A percentile compares a stretch with the other conserved stretches of the same genome.
phyloP scores from a whole-genome alignment of 371 early-diverging fungal genomes.

The Mucor irregularis region DNA sequence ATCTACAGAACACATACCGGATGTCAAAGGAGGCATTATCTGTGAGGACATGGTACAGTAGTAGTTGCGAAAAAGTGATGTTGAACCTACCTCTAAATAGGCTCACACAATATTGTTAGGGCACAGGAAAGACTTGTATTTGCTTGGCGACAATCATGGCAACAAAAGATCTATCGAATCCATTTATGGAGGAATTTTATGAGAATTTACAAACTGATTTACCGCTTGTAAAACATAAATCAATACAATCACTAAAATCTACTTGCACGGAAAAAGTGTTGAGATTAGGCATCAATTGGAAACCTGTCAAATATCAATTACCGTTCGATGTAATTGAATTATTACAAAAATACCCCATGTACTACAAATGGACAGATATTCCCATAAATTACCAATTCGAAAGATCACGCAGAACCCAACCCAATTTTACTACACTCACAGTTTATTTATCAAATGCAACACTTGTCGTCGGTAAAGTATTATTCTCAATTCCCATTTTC shows the following conservation, averaged over 20 bases:
- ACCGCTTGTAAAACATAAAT: neutral
- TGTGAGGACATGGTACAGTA: conserved; percentile 86
- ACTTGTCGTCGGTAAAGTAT: conserved; percentile 52
- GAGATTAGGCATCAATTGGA: conserved; percentile 42
- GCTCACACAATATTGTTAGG: conserved; percentile 29
- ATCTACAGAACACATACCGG: conserved; percentile 32
- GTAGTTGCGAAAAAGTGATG: too few species aligned
- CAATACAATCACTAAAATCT: conserved; percentile 35
- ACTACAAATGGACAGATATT: conserved; percentile 42
- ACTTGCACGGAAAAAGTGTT: conserved; percentile 41
- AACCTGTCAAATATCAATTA: conserved; percentile 32
- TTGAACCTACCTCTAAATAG: too few species aligned
- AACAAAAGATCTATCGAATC: conserved; percentile 52
- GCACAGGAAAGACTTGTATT: conserved; percentile 76
- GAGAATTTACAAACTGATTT: neutral
- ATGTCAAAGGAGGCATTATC: conserved; percentile 68
- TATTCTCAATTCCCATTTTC: too few species aligned
- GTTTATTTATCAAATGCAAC: conserved; percentile 65
- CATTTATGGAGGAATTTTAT: conserved; percentile 16
- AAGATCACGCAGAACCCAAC: conserved; percentile 20
- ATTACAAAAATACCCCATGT: conserved; percentile 45
- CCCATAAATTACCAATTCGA: conserved; percentile 17
- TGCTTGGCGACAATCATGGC: conserved; percentile 66
- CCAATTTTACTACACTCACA: conserved; percentile 27
- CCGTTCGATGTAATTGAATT: conserved; percentile 20